Evolutionary conservation across 371 early-diverging fungal species (phyloP).

Genomic region (Coemansia sp.): DNA sequence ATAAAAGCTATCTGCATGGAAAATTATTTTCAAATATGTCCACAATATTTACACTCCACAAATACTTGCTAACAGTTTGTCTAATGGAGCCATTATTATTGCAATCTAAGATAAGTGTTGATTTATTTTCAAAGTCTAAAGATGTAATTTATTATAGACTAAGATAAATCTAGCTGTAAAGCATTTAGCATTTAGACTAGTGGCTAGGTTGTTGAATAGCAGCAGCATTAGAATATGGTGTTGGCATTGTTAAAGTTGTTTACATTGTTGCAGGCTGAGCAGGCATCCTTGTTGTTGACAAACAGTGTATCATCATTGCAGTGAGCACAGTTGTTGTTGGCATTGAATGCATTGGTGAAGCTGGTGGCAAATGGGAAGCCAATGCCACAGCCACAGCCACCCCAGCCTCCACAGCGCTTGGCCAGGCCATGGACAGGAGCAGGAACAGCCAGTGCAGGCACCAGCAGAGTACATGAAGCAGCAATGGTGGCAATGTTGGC

Average conservation of each 20-base stretch:
- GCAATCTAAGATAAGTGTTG: too few relatives aligned
- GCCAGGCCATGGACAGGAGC: neutral
- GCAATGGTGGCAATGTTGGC: neutral
- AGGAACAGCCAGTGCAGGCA: neutral
- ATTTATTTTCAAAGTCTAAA: neutral
- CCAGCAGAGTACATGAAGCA: neutral
- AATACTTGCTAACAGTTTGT: neutral
- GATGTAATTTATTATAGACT: too few relatives aligned
- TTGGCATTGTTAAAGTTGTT: slow-evolving; percentile 14
- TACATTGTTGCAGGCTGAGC: slow-evolving; percentile 6
- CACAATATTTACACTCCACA: too few relatives aligned
- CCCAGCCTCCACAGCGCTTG: slow-evolving; percentile 10
- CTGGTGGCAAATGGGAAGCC: slow-evolving; percentile 14
- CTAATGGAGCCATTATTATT: too few relatives aligned
- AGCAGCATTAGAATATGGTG: neutral
- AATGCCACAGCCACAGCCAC: slow-evolving; percentile 4
- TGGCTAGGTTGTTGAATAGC: neutral
- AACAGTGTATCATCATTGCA: slow-evolving; percentile 15
- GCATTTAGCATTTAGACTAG: too few relatives aligned
- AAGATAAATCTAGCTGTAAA: neutral
- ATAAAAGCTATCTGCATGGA: too few relatives aligned
- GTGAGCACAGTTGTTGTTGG: slow-evolving; percentile 11
- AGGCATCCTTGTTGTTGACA: slow-evolving; percentile 14
- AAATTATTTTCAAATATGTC: too few relatives aligned
- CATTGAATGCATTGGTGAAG: slow-evolving; percentile 10